A percentile compares a stretch with the other conserved stretches of the same genome.
Conservation (phyloP, 495 filamentous ascomycete genomes). For the Paragyromitra xinjiangensis region DNA sequence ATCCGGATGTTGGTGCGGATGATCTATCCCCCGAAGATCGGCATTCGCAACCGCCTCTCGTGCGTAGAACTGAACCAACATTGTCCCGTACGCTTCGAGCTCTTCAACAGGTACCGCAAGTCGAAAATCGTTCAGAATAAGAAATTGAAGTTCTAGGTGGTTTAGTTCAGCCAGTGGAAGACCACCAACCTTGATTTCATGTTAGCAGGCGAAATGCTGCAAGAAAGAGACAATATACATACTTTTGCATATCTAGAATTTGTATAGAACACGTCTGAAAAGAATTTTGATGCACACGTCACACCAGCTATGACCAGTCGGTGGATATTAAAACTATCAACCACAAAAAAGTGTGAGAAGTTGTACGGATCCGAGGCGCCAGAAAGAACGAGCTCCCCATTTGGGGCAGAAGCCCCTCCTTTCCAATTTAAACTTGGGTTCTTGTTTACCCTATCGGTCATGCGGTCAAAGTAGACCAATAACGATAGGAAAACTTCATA, state of each 20-base stretch:
- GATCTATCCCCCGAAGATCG: slow-evolving; percentile 44
- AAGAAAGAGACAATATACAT: slow-evolving; percentile 54
- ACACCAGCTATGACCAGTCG: slow-evolving; percentile 96
- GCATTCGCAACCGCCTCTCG: slow-evolving; percentile 79
- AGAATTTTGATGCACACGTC: slow-evolving; percentile 99
- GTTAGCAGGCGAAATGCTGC: slow-evolving; percentile 37
- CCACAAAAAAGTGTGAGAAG: slow-evolving; percentile 87
- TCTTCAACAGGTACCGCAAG: slow-evolving; percentile 94
- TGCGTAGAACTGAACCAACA: slow-evolving; percentile 98
- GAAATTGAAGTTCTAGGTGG: slow-evolving; percentile 95
- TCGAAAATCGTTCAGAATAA: slow-evolving; percentile 95
- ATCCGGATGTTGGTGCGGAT: slow-evolving; percentile 12
- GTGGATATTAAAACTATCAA: slow-evolving; percentile 99
- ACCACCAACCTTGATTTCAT: slow-evolving; percentile 78
- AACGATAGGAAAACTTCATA: slow-evolving; percentile 97
- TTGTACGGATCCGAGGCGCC: slow-evolving; percentile 64
- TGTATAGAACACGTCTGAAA: slow-evolving; percentile 99
- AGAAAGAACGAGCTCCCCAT: slow-evolving; percentile 41
- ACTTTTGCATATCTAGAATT: slow-evolving; percentile 99
- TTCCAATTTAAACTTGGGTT: slow-evolving; percentile 57
- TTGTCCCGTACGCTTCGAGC: slow-evolving; percentile 95
- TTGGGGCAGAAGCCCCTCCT: slow-evolving; percentile 41
- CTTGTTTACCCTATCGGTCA: slow-evolving; percentile 94
- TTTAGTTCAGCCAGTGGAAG: slow-evolving; percentile 96
- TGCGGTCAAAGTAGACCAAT: slow-evolving; percentile 97